Conservation (phyloP, 148 eudicot species). For the Mesembryanthemum crystallinum region DNA sequence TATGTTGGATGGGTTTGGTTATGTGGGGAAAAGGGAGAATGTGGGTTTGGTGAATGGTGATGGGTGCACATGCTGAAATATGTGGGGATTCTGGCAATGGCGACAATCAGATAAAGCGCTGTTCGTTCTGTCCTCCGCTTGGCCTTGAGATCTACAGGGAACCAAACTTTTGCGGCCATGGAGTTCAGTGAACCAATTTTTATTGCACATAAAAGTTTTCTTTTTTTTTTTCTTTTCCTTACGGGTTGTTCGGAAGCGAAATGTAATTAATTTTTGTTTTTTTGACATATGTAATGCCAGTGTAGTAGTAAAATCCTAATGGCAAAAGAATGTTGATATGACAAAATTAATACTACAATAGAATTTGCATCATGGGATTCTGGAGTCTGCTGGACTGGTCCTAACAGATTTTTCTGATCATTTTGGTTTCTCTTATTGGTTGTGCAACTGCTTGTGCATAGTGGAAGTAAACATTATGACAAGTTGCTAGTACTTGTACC, state of each 20-base stretch:
- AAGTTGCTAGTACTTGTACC: too few relatives aligned
- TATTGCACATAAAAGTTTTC: slow-evolving; percentile 19
- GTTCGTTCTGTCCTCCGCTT: neutral
- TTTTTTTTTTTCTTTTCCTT: neutral
- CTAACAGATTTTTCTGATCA: too few relatives aligned
- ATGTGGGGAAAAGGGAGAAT: neutral
- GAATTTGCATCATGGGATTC: slow-evolving; percentile 4
- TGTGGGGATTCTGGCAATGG: slow-evolving; percentile 8
- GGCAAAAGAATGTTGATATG: too few relatives aligned
- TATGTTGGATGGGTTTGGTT: neutral
- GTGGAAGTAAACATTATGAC: too few relatives aligned
- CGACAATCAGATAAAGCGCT: neutral
- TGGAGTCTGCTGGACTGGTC: too few relatives aligned
- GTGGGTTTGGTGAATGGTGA: slow-evolving; percentile 12
- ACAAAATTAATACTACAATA: too few relatives aligned
- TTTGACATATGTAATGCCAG: neutral
- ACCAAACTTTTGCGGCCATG: slow-evolving; percentile 3
- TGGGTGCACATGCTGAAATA: slow-evolving; percentile 10
- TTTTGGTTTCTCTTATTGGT: too few relatives aligned
- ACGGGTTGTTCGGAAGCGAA: neutral
- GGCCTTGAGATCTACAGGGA: slow-evolving; percentile 13
- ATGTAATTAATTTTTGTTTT: slow-evolving; percentile 18
- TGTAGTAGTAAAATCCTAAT: neutral
- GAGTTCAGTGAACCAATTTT: neutral
- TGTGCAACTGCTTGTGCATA: too few relatives aligned